These are phyloP conservation scores for Didymella exigua DNA, from an alignment of 2,329 filamentous ascomycete genomes.

Conservation along the genomic window DNA sequence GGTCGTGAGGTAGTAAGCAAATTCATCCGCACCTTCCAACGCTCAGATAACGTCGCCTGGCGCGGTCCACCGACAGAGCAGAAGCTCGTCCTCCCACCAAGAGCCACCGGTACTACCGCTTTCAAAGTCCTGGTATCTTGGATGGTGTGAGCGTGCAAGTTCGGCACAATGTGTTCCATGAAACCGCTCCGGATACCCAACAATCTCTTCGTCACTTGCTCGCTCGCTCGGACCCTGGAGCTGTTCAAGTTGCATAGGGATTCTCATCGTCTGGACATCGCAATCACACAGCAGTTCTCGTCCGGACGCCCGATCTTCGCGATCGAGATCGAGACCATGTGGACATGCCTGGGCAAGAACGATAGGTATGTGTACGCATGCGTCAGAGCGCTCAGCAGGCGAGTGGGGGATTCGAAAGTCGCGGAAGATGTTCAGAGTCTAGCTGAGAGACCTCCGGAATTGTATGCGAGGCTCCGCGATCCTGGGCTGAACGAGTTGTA, in stretches of 20 bases:
- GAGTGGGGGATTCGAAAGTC: background rate
- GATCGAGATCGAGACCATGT: constrained; percentile 26
- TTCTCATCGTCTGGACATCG: constrained; percentile 23
- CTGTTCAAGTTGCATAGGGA: constrained; percentile 28
- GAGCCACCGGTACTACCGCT: constrained; percentile 15
- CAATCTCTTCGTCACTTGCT: constrained; percentile 29
- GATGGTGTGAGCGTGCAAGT: constrained; percentile 32
- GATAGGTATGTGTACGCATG: constrained; percentile 29
- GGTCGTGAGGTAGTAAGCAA: constrained; percentile 21
- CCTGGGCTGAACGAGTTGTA: constrained; percentile 16
- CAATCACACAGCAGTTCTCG: constrained; percentile 20
- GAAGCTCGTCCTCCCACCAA: constrained; percentile 20
- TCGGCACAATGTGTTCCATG: constrained; percentile 15
- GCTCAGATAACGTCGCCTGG: constrained; percentile 17
- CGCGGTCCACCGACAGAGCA: constrained; percentile 11
- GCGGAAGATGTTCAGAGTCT: background rate
- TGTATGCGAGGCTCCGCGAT: constrained; percentile 6
- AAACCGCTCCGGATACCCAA: constrained; percentile 22
- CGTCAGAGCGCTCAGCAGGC: constrained; percentile 18
- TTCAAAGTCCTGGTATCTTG: constrained; percentile 28
- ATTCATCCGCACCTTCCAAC: constrained; percentile 21
- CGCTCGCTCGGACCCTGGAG: constrained; percentile 26
- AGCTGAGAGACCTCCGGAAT: background rate
- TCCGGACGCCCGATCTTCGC: constrained; percentile 20
- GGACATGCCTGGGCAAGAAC: constrained; percentile 25